Evolutionary conservation across 148 eudicot species (phyloP).

Genomic region (Chenopodium quinoa): DNA sequence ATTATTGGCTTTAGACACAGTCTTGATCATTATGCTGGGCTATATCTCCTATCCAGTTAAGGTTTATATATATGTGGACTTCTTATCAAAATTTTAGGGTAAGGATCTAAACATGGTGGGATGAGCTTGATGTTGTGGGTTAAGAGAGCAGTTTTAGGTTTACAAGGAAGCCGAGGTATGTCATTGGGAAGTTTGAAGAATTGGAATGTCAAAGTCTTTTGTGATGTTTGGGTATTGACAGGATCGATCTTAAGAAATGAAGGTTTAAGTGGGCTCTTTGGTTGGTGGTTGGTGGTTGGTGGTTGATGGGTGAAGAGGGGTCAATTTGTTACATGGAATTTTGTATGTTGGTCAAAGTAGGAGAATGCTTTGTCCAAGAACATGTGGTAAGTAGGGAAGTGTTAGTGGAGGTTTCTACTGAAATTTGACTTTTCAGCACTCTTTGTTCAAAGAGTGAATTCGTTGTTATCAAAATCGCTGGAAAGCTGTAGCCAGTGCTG

Average conservation of each 20-base stretch:
- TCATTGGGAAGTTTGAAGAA: neutral
- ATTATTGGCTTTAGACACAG: neutral
- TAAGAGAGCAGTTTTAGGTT: too few species aligned
- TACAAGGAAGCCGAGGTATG: too few species aligned
- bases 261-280: neutral
- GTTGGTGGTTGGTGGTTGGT: neutral
- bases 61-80: neutral
- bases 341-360: neutral
- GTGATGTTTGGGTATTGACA: neutral
- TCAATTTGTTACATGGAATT: neutral
- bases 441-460: neutral
- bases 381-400: neutral
- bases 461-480: neutral
- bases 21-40: neutral
- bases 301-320: neutral
- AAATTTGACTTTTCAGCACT: neutral
- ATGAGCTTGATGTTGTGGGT: neutral
- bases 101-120: neutral
- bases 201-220: neutral
- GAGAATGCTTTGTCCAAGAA: neutral
- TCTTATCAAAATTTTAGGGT: neutral
- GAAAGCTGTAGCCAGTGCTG: neutral
- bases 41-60: neutral
- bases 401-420: neutral
- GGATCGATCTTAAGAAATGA: neutral